Base-by-base conservation (phyloP, 805 yeast species). In the Limtongozyma cylindracea region DNA sequence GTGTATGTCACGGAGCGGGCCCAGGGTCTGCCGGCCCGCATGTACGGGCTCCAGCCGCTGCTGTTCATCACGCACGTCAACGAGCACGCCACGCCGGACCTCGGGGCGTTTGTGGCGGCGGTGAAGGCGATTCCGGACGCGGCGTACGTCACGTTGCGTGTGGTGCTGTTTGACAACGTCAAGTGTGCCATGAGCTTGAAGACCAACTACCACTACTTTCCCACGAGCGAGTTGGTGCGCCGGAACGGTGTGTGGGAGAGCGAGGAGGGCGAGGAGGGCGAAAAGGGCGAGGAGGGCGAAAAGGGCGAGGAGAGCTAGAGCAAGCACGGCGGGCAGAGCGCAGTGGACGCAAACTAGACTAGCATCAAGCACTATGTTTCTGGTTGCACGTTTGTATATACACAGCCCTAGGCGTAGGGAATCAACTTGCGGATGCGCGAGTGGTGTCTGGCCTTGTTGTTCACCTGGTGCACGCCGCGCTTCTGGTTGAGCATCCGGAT, bases 1-100 rank as follows among this genome's bases (percentile, higher is more conserved):
- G 88, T 82, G n/a, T 82, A 80, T 37, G 68, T 78, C 24, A 69
- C 78, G 2, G 54, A 66, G 12, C 61, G 73, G 37, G 57, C 68
- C 19, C 57, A 63, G 17, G 92, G 93, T 5, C 76, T 92, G 0
- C 94, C 94, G 6, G 88, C 88, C 10, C 56, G 65, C 25, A 82
- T 73, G 37, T 78, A 73, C 39, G 74, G 74, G 9, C 58, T 82
- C 26, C 62, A 68, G 11, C 58, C 76, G 3, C 73, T 91, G 3
- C 70, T 72, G 34, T 80, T 78, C 49, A 72, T 80, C 25, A 80
- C 95, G 2, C 93, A 78, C 39, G 77, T 80, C 20, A 76, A 80
- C 39, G 92, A 76, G 24, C 35, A 46, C 10, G 64, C 69, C 21
- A 76, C 91, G 0, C 64, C 65, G 6, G 73, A 67, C 20, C 41